A percentile compares a stretch with the other conserved stretches of the same genome.
phyloP scores from a whole-genome alignment of 2,329 filamentous ascomycete genomes.

The Calycina herbarum region DNA sequence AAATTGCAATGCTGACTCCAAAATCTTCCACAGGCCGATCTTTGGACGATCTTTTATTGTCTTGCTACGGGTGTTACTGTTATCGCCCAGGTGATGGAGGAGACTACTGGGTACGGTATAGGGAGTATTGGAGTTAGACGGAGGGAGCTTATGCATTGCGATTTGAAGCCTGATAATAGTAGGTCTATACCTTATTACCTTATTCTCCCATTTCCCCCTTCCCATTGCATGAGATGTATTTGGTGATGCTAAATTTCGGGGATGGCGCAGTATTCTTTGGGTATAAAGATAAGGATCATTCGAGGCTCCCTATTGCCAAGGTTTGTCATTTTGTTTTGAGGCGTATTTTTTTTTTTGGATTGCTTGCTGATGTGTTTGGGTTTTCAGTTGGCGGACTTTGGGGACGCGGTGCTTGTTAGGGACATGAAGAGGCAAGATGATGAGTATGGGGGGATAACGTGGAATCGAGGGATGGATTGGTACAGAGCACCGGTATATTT shows the following conservation, averaged over 20 bases:
- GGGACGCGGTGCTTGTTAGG: slow-evolving; percentile 14
- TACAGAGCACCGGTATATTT: slow-evolving; percentile 13
- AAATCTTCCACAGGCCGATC: slow-evolving; percentile 9
- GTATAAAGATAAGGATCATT: slow-evolving; percentile 10
- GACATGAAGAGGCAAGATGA: slow-evolving; percentile 8
- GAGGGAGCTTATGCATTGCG: slow-evolving; percentile 14
- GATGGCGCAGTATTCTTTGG: slow-evolving; percentile 16
- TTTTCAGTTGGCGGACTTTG: slow-evolving; percentile 19
- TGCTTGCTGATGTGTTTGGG: not conserved
- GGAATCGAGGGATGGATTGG: slow-evolving; percentile 4
- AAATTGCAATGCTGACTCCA: not conserved
- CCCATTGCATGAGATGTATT: not conserved
- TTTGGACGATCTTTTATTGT: slow-evolving; percentile 18
- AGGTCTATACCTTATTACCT: not conserved
- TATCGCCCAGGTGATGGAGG: slow-evolving; percentile 12
- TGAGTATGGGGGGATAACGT: slow-evolving; percentile 8
- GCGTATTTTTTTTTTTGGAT: not conserved
- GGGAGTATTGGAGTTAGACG: not conserved
- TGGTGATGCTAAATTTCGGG: not conserved
- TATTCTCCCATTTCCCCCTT: too few relatives aligned
- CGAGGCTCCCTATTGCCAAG: slow-evolving; percentile 15
- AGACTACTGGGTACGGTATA: not conserved
- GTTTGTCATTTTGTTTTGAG: not conserved
- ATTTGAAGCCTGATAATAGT: slow-evolving; percentile 21
- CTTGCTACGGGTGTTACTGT: slow-evolving; percentile 13